A percentile compares a stretch with the other conserved stretches of the same genome.
Evolutionary conservation across 2,329 filamentous ascomycete genomes (phyloP).

Genomic region (Endothia cerciana): DNA sequence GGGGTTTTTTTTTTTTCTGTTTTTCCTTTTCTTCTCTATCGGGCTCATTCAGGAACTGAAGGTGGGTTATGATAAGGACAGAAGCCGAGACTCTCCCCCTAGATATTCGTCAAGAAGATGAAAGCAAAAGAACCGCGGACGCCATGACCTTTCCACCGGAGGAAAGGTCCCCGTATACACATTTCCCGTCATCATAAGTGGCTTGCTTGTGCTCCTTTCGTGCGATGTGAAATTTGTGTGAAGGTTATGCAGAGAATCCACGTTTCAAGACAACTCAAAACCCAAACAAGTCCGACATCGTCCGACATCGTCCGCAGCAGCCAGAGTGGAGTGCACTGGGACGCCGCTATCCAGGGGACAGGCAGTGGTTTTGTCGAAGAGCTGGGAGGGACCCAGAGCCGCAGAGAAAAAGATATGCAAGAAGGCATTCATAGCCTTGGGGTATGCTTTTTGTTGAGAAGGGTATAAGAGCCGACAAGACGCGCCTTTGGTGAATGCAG

Average conservation of each 20-base stretch:
- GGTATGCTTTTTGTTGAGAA: slow-evolving; percentile 12
- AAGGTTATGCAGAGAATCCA: background rate
- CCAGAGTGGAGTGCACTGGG: slow-evolving; percentile 22
- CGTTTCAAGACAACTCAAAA: background rate
- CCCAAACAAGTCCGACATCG: slow-evolving; percentile 9
- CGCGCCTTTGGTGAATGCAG: slow-evolving; percentile 11
- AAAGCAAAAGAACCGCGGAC: slow-evolving; percentile 21
- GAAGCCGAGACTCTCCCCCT: background rate
- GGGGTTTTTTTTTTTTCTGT: too few relatives aligned
- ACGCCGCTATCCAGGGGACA: slow-evolving; percentile 12
- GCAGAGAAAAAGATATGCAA: background rate
- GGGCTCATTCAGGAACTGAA: background rate
- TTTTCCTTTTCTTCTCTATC: background rate
- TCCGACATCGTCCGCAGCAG: slow-evolving; percentile 10
- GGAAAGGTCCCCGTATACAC: slow-evolving; percentile 28
- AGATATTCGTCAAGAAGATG: slow-evolving; percentile 6
- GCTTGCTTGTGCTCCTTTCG: slow-evolving; percentile 24
- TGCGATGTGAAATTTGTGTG: slow-evolving; percentile 25
- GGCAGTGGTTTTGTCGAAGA: background rate
- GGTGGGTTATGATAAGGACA: background rate
- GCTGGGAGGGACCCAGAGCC: background rate
- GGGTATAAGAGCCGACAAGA: background rate
- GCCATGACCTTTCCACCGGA: slow-evolving; percentile 27
- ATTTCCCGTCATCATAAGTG: slow-evolving; percentile 31
- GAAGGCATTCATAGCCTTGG: background rate